Conservation (phyloP, 2,329 filamentous ascomycete species). For the Scedosporium aurantiacum region DNA sequence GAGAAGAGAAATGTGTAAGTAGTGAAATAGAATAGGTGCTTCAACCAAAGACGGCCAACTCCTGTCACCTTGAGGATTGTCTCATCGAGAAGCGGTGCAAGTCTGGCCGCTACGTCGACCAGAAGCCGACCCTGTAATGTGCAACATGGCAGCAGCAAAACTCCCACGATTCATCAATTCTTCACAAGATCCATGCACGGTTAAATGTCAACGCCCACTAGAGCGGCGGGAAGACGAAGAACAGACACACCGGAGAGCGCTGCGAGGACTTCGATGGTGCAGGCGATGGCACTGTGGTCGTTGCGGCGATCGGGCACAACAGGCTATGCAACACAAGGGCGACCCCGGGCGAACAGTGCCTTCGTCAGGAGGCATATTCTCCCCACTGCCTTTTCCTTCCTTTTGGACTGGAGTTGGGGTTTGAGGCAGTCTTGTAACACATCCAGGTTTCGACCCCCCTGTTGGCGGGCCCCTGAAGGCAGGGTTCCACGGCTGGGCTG, state of each 20-base stretch:
- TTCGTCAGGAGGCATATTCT: not conserved
- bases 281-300: not conserved
- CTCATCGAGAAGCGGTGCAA: too few species aligned
- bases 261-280: not conserved
- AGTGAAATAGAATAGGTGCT: not conserved
- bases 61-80: too few species aligned
- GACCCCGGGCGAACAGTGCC: not conserved
- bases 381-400: not conserved
- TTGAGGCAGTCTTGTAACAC: constrained; percentile 38
- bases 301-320: constrained; percentile 4
- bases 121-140: too few species aligned
- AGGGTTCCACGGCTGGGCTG: constrained; percentile 1
- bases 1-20: not conserved
- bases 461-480: not conserved
- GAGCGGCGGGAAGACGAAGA: too few species aligned
- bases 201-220: too few species aligned
- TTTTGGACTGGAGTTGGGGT: constrained; percentile 13
- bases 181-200: too few species aligned
- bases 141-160: too few species aligned
- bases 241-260: not conserved
- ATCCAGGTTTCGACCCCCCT: constrained; percentile 28
- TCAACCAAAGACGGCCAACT: too few species aligned
- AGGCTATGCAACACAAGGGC: not conserved
- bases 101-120: too few species aligned
- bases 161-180: too few species aligned